Evolutionary conservation across 441 rosid species (phyloP).

Genomic region (Viola pubescens): DNA sequence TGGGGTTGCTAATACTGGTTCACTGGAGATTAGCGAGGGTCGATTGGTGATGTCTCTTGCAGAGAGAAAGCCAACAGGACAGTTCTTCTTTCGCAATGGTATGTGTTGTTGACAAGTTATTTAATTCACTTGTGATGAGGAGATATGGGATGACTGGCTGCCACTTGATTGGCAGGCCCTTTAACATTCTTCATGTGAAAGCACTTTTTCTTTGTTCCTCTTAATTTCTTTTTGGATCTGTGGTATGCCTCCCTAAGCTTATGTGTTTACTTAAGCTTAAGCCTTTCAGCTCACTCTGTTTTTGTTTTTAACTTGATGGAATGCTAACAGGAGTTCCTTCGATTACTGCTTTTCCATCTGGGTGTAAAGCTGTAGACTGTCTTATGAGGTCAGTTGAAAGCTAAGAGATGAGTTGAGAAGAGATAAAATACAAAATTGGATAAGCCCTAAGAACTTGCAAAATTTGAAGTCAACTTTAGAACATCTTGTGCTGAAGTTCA

Average conservation of each 20-base stretch:
- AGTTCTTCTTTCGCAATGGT: conserved; percentile 70
- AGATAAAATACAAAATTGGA: not conserved
- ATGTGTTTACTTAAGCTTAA: too few species aligned
- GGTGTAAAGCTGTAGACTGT: conserved; percentile 66
- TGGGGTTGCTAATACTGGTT: conserved; percentile 69
- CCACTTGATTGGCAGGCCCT: too few species aligned
- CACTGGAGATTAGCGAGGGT: conserved; percentile 71
- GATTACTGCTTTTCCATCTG: conserved; percentile 62
- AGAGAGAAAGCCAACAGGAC: conserved; percentile 78
- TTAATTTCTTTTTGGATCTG: too few species aligned
- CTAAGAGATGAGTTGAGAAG: not conserved
- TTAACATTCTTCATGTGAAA: too few species aligned
- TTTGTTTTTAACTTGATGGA: conserved; percentile 24
- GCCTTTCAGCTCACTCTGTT: not conserved
- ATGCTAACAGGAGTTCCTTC: conserved; percentile 72
- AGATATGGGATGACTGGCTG: too few species aligned
- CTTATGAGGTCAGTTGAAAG: conserved; percentile 54
- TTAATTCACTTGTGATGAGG: too few species aligned
- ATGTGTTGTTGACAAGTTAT: conserved; percentile 13
- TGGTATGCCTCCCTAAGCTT: too few species aligned
- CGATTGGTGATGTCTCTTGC: conserved; percentile 68
- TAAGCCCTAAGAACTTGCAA: not conserved
- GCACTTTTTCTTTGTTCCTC: too few species aligned
- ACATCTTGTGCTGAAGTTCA: not conserved
- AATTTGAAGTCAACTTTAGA: not conserved